Evolutionary conservation across 129 eudicot species (phyloP), one percentile per base, ranked within the genome.

Genomic region (Flaveria brownii): DNA sequence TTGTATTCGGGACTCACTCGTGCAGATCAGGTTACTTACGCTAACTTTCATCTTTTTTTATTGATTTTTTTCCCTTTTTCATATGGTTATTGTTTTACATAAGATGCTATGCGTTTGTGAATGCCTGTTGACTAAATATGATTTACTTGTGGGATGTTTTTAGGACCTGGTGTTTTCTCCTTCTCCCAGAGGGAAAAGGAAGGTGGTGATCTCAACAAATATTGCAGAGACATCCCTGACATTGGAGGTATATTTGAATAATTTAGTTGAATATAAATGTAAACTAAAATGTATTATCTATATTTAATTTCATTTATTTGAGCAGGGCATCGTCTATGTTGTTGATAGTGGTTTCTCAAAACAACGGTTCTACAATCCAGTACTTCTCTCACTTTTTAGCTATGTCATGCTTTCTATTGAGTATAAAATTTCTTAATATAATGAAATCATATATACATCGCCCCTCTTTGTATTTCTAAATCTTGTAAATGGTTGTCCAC

Each of bases 201-300:
- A 95, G 80, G 99, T 91, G 72, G 87, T 95, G 69, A 81, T 95
- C 65, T 95, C 99, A 80, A 95, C 99, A 77, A 95, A 95, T 82
- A 91, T 95, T 80, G 99, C 99, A 2, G 99, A 95, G 82, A 95
- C 99, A 60, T 95, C 99, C 47, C 82, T 95, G 65, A 95, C 97
- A 30, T 79, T 95, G 81, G 97, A 95, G 99, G 99, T 91, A 86
- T 68, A 17, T 78, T 77, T 46, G 57, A 57, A 50, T 47, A 70
- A 20, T 50, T 42, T 50, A 7, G 9, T 79, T 23, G 13, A 7
- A 12, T 52, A 20, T 22, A 41, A 26, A 23, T 65, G 22, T 65
- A 28, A 64, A 33, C 15, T 73, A 56, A 6, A 65, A 26, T 69
- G 4, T 16, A 56, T 25, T 5, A 6, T 49, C 15, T 70, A 49